Base-by-base conservation (phyloP, 2,329 filamentous ascomycete species). In the Ophioceras dolichostomum region DNA sequence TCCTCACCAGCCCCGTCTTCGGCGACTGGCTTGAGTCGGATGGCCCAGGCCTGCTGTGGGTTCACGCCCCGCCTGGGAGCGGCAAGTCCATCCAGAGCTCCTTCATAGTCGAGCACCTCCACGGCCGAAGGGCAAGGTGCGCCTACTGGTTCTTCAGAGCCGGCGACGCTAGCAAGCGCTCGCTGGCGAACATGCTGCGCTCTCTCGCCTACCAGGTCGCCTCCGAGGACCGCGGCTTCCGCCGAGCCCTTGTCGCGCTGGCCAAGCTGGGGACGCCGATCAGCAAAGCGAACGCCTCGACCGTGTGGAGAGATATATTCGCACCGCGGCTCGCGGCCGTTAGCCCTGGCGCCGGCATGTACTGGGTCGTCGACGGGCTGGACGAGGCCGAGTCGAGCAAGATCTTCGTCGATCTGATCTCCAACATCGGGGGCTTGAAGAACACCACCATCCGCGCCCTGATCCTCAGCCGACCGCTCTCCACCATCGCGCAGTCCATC, bases 191-290 rank as follows among this genome's bases (percentile, higher is more conserved):
- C 8, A 32, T 55, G n/a, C 42, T 59, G 0, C 49, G 52, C 4
- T 52, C 51, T 2, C 24, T 60, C 21, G 53, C 54, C 2, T 55
- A 43, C 35, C 56, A 59, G 39, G 43, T 55, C 13, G 52, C 54
- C 1, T 32, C 29, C 2, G 26, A 30, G 1, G 43, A 46, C 2
- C 45, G 47, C 1, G 40, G 39, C 1, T 50, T 49, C 32, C 31
- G 39, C 9, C 28, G 45, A 2, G 44, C 38, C 9, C 16, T 62
- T 1, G 34, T 46, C 8, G 35, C 45, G 12, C 32, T 60, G 12
- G 38, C 38, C 28, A 30, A 30, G 28, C 3, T 10, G 17, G 30
- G 14, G 26, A 16, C 4, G 38, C 37, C 16, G 36, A 49, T 32
- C 42, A 40, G 7, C n/a, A 10, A 16, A 16, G 28, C 28, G 5